These are phyloP conservation scores for Delphinella strobiligena DNA, from an alignment of 2,329 filamentous ascomycete species.

Conservation along the genomic window DNA sequence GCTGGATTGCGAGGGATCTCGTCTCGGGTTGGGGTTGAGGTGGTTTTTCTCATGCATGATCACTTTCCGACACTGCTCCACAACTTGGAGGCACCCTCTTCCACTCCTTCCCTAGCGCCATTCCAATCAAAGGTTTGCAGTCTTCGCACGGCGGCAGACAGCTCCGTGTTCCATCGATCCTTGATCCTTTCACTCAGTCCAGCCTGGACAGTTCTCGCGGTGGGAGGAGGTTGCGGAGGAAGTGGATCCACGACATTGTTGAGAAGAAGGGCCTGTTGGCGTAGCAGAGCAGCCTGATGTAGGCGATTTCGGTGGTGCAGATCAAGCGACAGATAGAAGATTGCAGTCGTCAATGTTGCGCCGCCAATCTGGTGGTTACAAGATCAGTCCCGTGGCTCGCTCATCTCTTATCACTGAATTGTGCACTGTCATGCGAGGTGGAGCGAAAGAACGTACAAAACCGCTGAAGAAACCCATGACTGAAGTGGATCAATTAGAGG, in stretches of 20 bases:
- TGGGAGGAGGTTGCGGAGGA: constrained; percentile 26
- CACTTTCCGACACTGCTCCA: not conserved
- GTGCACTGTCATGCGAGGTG: too few relatives aligned
- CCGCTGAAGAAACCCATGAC: constrained; percentile 41
- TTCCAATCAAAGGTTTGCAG: constrained; percentile 35
- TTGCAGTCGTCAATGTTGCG: constrained; percentile 37
- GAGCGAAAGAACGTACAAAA: too few relatives aligned
- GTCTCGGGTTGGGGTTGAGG: too few relatives aligned
- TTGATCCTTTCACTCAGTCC: constrained; percentile 35
- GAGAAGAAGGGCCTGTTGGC: constrained; percentile 33
- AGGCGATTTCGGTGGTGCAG: constrained; percentile 36
- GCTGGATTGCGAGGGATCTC: too few relatives aligned
- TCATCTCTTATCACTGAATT: too few relatives aligned
- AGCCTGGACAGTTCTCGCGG: constrained; percentile 25
- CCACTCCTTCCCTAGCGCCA: constrained; percentile 25
- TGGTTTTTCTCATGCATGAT: too few relatives aligned
- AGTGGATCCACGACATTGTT: constrained; percentile 32
- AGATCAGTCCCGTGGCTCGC: too few relatives aligned
- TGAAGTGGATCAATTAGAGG: not conserved
- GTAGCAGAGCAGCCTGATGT: constrained; percentile 32
- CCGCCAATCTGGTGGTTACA: too few relatives aligned
- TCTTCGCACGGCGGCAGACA: constrained; percentile 31
- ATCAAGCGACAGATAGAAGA: constrained; percentile 25
- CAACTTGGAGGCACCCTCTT: constrained; percentile 22
- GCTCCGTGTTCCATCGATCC: constrained; percentile 36